Evolutionary conservation across 2,329 filamentous ascomycete genomes (phyloP).

Genomic region (Calonectria honghensis): DNA sequence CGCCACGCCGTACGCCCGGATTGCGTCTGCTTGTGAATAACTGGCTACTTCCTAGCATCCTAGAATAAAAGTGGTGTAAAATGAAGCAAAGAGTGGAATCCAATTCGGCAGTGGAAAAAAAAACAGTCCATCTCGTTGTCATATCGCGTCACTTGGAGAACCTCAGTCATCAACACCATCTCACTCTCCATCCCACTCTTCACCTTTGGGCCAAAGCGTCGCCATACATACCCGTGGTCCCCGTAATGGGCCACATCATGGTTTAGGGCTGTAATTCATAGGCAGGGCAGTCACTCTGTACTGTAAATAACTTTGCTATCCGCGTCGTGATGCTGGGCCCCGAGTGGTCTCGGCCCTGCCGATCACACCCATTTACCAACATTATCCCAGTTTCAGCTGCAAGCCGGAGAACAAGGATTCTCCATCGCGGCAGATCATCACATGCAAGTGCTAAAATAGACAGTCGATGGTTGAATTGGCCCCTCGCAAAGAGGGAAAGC

Average conservation of each 20-base stretch:
- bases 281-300: not conserved
- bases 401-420: not conserved
- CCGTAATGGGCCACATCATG: not conserved
- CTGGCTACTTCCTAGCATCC: not conserved
- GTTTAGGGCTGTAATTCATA: not conserved
- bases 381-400: not conserved
- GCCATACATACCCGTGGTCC: slow-evolving; percentile 8
- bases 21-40: not conserved
- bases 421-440: not conserved
- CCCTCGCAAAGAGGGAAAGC: slow-evolving; percentile 33
- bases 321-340: not conserved
- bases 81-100: too few species aligned
- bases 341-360: not conserved
- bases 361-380: slow-evolving; percentile 1
- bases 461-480: not conserved
- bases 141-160: not conserved
- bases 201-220: not conserved
- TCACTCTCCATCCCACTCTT: not conserved
- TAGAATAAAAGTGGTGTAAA: not conserved
- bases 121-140: not conserved
- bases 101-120: too few species aligned
- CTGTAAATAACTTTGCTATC: not conserved
- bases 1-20: slow-evolving; percentile 18
- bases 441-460: not conserved
- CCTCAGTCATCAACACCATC: not conserved